Evolutionary conservation across 2,329 filamentous ascomycete species (phyloP), one percentile per base, ranked within the genome.

Genomic region (Aureobasidium sp.): DNA sequence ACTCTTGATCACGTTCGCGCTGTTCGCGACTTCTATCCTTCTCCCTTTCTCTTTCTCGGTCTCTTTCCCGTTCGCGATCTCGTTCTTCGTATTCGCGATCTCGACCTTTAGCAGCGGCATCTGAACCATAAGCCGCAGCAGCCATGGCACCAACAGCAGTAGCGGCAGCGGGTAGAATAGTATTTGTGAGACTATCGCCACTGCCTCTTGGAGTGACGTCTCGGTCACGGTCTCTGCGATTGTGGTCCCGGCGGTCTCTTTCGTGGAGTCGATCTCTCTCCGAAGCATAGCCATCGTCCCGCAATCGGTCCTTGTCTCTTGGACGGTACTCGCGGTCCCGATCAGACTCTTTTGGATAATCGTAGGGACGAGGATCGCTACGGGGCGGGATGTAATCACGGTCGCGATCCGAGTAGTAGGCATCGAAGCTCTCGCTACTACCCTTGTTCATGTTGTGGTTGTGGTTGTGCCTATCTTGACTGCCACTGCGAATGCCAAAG

Each of bases 401-500:
- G 31, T 62, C 62, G 17, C 47, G 48, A 27, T 67, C 73, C 2
- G 69, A 62, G 7, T 74, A 69, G 55, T 73, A 70, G 36, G 72
- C 72, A 58, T 77, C 74, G 36, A 77, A 69, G n/a, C 70, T 71
- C 44, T 77, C 74, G 60, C 79, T 76, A 55, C 72, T 74, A n/a
- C 68, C 68, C 34, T 70, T 65, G 45, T 69, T 70, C 22, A 64
- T 48, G 56, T 49, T 49, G 17, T 59, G 59, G 56, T 49, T 49
- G 36, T 59, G 59, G 25, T 64, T 68, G 62, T 69, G 68, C 14
- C 68, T 69, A 56, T 70, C 71, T 27, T 65, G 64, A 65, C 67
- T 73, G 29, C 61, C 68, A 60, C 45, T 66, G 64, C 70, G 68
- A 64, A 81, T 79, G 58, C 79, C 79, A 62, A 81, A 81, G 7